phyloP scores from a whole-genome alignment of 164 flowering plant genomes.

The Magnolia kwangsiensis region DNA sequence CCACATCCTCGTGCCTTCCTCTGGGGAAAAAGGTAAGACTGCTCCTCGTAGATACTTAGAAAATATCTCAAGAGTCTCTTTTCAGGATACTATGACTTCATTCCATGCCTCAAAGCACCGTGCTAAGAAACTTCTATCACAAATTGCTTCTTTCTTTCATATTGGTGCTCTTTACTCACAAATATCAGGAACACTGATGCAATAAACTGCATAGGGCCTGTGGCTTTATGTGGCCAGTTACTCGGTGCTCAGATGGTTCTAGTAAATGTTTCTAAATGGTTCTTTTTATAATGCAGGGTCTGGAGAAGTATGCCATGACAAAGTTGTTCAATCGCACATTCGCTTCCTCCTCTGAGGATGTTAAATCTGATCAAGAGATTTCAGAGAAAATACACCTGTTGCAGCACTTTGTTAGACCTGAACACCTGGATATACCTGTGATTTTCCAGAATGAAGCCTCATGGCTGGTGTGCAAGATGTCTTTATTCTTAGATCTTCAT shows the following conservation, averaged over 20 bases:
- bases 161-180: too few species aligned
- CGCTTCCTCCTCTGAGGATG: constrained; percentile 41
- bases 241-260: neutral
- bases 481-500: neutral
- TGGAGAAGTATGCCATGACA: constrained; percentile 60
- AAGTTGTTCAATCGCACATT: constrained; percentile 44
- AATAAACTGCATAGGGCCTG: too few species aligned
- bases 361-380: constrained; percentile 31
- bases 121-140: too few species aligned
- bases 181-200: too few species aligned
- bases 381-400: constrained; percentile 37
- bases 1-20: too few species aligned
- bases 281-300: constrained; percentile 30
- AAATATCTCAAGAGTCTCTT: too few species aligned
- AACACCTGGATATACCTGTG: constrained; percentile 48
- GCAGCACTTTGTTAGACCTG: constrained; percentile 47
- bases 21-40: too few species aligned
- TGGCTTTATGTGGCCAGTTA: neutral
- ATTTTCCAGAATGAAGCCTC: constrained; percentile 41
- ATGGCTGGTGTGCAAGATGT: constrained; percentile 43
- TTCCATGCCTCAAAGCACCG: too few species aligned
- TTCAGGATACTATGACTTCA: too few species aligned
- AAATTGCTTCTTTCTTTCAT: too few species aligned
- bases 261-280: neutral
- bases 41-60: too few species aligned